phyloP scores from a whole-genome alignment of 805 yeast species.

The Suhomyces vadensis region DNA sequence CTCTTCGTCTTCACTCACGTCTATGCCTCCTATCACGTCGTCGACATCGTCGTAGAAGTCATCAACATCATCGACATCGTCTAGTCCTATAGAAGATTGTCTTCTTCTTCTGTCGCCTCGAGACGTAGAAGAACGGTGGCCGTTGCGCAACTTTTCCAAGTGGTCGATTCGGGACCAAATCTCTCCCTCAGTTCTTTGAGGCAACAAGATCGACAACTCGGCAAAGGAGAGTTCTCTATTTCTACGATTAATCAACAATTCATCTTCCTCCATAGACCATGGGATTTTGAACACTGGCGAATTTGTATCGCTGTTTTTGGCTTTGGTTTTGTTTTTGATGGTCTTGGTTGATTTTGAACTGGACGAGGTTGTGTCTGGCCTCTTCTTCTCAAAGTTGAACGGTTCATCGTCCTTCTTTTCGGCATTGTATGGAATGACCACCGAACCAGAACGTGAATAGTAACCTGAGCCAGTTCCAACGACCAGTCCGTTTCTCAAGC shows the following conservation, averaged over 20 bases:
- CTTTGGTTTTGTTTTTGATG: not conserved
- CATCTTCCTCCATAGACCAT: constrained; percentile 73
- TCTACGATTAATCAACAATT: constrained; percentile 53
- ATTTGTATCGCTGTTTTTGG: constrained; percentile 2
- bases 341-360: not conserved
- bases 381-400: constrained; percentile 18
- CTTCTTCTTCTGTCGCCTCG: constrained; percentile 33
- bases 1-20: constrained; percentile 34
- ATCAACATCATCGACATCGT: constrained; percentile 32
- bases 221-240: constrained; percentile 63
- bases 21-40: constrained; percentile 38
- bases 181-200: constrained; percentile 72
- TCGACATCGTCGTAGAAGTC: constrained; percentile 45
- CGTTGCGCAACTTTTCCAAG: constrained; percentile 40
- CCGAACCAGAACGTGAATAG: constrained; percentile 39
- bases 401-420: constrained; percentile 29
- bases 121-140: constrained; percentile 28
- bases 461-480: constrained; percentile 32
- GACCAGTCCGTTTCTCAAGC: constrained; percentile 43
- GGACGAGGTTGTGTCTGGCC: constrained; percentile 1
- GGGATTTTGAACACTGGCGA: constrained; percentile 34
- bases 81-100: constrained; percentile 43
- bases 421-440: constrained; percentile 36
- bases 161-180: constrained; percentile 62
- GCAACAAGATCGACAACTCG: constrained; percentile 72